phyloP scores from a whole-genome alignment of 768 basidiomycete species.

The button mushroom (Agaricus bisporus) region DNA sequence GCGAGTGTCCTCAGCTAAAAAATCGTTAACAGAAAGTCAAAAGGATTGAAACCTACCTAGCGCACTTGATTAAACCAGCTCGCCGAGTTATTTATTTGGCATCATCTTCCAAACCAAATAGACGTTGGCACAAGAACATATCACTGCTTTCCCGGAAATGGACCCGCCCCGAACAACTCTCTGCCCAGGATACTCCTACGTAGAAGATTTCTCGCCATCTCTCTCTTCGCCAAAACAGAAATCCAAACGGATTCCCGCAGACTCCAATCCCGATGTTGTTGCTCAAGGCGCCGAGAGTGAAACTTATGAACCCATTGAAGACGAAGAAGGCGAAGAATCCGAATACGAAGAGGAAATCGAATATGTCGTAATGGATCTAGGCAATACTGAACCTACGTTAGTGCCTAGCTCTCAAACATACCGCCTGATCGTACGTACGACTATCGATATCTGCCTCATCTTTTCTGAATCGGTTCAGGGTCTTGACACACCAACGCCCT shows the following conservation, averaged over 20 bases:
- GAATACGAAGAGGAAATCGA: conserved; percentile 44
- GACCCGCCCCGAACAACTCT: conserved; percentile 24
- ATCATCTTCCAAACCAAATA: not conserved
- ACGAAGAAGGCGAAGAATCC: conserved; percentile 58
- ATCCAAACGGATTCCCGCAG: conserved; percentile 11
- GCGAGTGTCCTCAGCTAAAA: too few relatives aligned
- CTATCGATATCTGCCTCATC: not conserved
- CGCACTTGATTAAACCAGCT: too few relatives aligned
- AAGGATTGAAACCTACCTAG: too few relatives aligned
- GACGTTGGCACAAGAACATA: not conserved
- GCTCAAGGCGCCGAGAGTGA: too few relatives aligned
- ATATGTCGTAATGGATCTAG: conserved; percentile 74
- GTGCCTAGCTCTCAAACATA: conserved; percentile 67
- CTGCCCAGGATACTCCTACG: conserved; percentile 59
- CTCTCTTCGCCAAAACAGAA: conserved; percentile 3
- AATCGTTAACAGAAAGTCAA: too few relatives aligned
- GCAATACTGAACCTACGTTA: conserved; percentile 64
- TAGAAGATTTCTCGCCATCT: conserved; percentile 18
- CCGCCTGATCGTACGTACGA: conserved; percentile 61
- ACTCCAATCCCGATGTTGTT: too few relatives aligned
- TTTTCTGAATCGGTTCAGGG: conserved; percentile 37
- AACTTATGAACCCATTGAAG: conserved; percentile 20
- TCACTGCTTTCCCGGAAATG: not conserved
- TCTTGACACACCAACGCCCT: conserved; percentile 71
- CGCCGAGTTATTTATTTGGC: not conserved